Conservation (phyloP, 805 yeast genomes). For the Candida endomychidarum region DNA sequence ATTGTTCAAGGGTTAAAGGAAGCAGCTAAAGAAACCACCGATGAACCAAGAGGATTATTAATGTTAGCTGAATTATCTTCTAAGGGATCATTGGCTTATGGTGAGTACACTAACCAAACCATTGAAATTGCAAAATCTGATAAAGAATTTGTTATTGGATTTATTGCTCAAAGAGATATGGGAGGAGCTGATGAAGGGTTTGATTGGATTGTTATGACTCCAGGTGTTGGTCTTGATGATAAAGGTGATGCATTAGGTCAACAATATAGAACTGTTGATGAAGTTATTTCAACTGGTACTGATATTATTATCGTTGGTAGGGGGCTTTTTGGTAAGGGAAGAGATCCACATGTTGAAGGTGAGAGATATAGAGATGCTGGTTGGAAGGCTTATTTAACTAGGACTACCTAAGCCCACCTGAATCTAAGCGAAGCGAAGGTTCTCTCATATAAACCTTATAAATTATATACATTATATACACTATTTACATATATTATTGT, state of each 20-base stretch:
- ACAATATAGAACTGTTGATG: slow-evolving; percentile 90
- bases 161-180: slow-evolving; percentile 90
- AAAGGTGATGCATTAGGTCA: slow-evolving; percentile 96
- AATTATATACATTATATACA: slow-evolving; percentile 3
- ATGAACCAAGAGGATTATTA: slow-evolving; percentile 82
- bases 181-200: slow-evolving; percentile 80
- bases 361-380: slow-evolving; percentile 90
- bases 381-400: slow-evolving; percentile 81
- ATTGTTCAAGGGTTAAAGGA: slow-evolving; percentile 84
- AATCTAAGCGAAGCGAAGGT: no score
- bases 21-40: slow-evolving; percentile 69
- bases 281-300: slow-evolving; percentile 81
- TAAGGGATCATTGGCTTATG: slow-evolving; percentile 89
- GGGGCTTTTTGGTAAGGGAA: slow-evolving; percentile 91
- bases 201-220: slow-evolving; percentile 97
- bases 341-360: slow-evolving; percentile 88
- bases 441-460: no score
- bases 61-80: slow-evolving; percentile 96
- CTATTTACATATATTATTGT: no score
- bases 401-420: no score
- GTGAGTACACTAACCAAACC: slow-evolving; percentile 84
- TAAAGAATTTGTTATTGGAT: slow-evolving; percentile 90
- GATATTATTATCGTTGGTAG: slow-evolving; percentile 98
- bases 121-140: slow-evolving; percentile 88
- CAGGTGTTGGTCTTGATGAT: slow-evolving; percentile 97